These are phyloP conservation scores for Spathaspora hagerdaliae DNA, from an alignment of 805 yeast species.

Conservation along the genomic window DNA sequence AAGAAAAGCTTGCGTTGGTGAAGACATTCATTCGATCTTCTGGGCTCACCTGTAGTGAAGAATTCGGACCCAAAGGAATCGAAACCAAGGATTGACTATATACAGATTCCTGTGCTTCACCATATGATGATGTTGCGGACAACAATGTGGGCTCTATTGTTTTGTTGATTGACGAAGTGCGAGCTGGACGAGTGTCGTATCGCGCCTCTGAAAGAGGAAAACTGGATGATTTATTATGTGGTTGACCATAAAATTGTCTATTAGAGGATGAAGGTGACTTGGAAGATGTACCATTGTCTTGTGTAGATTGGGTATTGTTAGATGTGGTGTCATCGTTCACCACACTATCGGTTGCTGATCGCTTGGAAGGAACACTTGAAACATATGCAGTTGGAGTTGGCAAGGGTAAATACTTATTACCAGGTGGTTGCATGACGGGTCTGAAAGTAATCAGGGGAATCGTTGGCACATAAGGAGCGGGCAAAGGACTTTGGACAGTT, in stretches of 20 bases:
- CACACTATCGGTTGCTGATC: too few species aligned
- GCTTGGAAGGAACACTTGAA: too few species aligned
- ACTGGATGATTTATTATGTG: neutral
- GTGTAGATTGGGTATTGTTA: too few species aligned
- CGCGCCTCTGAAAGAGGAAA: neutral
- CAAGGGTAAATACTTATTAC: too few species aligned
- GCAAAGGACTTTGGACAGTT: too few species aligned
- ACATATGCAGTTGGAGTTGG: too few species aligned
- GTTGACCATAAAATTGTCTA: neutral
- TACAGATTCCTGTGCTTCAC: neutral
- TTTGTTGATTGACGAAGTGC: neutral
- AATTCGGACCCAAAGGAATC: constrained; percentile 33
- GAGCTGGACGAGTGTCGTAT: neutral
- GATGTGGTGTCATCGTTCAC: too few species aligned
- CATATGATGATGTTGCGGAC: neutral
- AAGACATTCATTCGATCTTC: constrained; percentile 31
- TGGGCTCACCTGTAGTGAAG: constrained; percentile 27
- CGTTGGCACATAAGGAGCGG: too few species aligned
- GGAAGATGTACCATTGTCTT: too few species aligned
- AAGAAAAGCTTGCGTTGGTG: constrained; percentile 29
- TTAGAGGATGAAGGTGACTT: neutral
- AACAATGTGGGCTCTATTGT: neutral
- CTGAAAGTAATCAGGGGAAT: too few species aligned
- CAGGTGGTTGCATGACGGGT: too few species aligned
- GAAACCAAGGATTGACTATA: constrained; percentile 15